phyloP scores from a whole-genome alignment of 768 basidiomycete species.

The Chalciporus piperatus region DNA sequence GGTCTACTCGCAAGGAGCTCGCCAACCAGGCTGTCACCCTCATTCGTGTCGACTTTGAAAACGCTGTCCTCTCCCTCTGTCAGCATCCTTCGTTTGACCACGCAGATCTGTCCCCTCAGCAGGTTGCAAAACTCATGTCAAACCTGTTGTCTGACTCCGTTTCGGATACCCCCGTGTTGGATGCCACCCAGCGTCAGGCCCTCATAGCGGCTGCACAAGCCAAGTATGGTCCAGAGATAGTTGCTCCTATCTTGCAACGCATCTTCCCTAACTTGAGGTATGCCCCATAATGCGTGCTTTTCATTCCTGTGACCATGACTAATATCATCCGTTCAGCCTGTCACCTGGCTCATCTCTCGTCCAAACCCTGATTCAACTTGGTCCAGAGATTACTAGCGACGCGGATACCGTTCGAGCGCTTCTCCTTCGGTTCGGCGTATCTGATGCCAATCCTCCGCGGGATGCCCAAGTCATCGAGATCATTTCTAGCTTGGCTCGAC shows the following conservation, averaged over 20 bases:
- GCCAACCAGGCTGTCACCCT: conserved; percentile 58
- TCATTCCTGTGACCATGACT: conserved; percentile 11
- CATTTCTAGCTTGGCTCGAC: conserved; percentile 60
- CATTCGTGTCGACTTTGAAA: conserved; percentile 77
- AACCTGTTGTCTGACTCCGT: conserved; percentile 74
- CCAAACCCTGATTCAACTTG: conserved; percentile 73
- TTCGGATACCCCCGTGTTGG: conserved; percentile 68
- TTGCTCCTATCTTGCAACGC: conserved; percentile 69
- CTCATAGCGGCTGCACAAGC: conserved; percentile 72
- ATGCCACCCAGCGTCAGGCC: conserved; percentile 69
- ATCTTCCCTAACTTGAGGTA: conserved; percentile 77
- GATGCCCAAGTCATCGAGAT: conserved; percentile 72
- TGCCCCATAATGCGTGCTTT: conserved; percentile 18
- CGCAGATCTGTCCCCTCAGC: conserved; percentile 69
- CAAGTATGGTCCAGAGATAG: conserved; percentile 77
- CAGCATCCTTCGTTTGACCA: conserved; percentile 82
- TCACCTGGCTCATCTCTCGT: conserved; percentile 66
- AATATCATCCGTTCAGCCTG: conserved; percentile 44
- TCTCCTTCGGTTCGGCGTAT: conserved; percentile 71
- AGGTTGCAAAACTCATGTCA: conserved; percentile 75
- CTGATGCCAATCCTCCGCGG: conserved; percentile 66
- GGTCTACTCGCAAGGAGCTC: conserved; percentile 58
- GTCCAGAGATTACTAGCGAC: conserved; percentile 76
- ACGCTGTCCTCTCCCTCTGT: conserved; percentile 69
- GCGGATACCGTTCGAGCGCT: conserved; percentile 66